phyloP scores from a whole-genome alignment of 257 asterid genomes.

The Thymus quinquecostatus region DNA sequence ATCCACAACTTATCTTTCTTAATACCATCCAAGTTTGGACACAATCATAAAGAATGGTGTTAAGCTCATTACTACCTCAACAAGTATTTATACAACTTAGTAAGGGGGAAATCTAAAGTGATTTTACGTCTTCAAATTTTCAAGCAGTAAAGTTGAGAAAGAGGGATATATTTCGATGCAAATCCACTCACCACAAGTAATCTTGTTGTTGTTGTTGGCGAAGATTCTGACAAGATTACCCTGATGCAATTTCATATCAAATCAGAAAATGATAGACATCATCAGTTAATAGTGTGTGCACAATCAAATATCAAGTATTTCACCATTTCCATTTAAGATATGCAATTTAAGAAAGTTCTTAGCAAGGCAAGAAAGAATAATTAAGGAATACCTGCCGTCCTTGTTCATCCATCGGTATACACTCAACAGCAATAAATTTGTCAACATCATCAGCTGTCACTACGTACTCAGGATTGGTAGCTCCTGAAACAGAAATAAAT shows the following conservation, averaged over 20 bases:
- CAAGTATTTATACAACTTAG: not conserved
- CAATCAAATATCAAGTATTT: slow-evolving; percentile 12
- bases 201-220: slow-evolving; percentile 93
- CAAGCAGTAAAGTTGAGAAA: too few relatives aligned
- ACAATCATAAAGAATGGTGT: not conserved
- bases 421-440: slow-evolving; percentile 91
- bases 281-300: not conserved
- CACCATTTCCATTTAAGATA: slow-evolving; percentile 10
- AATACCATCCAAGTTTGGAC: too few relatives aligned
- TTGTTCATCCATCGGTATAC: slow-evolving; percentile 98
- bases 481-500: slow-evolving; percentile 56
- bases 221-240: slow-evolving; percentile 90
- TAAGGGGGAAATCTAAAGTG: too few relatives aligned
- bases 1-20: too few relatives aligned
- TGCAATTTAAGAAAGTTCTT: slow-evolving; percentile 17
- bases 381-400: slow-evolving; percentile 75
- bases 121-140: too few relatives aligned
- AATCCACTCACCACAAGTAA: slow-evolving; percentile 86
- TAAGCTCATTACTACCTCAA: not conserved
- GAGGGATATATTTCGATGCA: slow-evolving; percentile 17
- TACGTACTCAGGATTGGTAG: slow-evolving; percentile 95
- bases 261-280: slow-evolving; percentile 13
- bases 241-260: slow-evolving; percentile 47
- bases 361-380: slow-evolving; percentile 21
- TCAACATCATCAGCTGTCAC: slow-evolving; percentile 98